Conservation (phyloP, 75 land plant species). For the Picea glauca region DNA sequence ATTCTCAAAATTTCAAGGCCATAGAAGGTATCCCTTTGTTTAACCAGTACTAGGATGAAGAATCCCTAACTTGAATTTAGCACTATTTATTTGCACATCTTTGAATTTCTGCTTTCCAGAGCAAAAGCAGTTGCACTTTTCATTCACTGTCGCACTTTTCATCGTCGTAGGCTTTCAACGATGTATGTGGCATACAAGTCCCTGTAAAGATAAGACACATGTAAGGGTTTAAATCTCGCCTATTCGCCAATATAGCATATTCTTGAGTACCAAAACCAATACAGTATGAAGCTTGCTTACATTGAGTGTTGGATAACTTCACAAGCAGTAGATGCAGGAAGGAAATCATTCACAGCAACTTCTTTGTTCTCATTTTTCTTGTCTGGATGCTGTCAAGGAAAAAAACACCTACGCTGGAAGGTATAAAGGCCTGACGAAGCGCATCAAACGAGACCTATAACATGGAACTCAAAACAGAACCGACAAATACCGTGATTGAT, state of each 20-base stretch:
- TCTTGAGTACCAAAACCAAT: background rate
- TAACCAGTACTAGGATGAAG: too few relatives aligned
- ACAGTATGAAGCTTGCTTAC: slow-evolving; percentile 29
- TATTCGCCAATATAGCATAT: background rate
- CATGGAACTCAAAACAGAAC: background rate
- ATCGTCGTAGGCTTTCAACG: slow-evolving; percentile 57
- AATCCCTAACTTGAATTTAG: too few relatives aligned
- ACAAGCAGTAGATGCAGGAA: slow-evolving; percentile 42
- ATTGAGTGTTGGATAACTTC: slow-evolving; percentile 79
- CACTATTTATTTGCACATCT: too few relatives aligned
- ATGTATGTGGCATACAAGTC: slow-evolving; percentile 79
- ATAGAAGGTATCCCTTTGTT: too few relatives aligned
- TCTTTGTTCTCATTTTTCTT: slow-evolving; percentile 91
- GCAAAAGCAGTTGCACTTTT: too few relatives aligned
- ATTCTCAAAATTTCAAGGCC: too few relatives aligned
- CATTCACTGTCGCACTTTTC: background rate
- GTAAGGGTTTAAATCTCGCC: background rate
- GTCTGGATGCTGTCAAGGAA: slow-evolving; percentile 43
- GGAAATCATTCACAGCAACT: slow-evolving; percentile 76
- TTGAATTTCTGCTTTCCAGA: too few relatives aligned
- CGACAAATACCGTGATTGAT: background rate
- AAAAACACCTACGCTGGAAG: background rate
- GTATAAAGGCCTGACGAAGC: background rate
- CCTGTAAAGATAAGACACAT: slow-evolving; percentile 41
- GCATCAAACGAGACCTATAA: background rate